Percentiles rank a stretch among this genome's conserved stretches.
Evolutionary conservation across 2,329 filamentous ascomycete species (phyloP).

Genomic region (Cladophialophora chaetospira): DNA sequence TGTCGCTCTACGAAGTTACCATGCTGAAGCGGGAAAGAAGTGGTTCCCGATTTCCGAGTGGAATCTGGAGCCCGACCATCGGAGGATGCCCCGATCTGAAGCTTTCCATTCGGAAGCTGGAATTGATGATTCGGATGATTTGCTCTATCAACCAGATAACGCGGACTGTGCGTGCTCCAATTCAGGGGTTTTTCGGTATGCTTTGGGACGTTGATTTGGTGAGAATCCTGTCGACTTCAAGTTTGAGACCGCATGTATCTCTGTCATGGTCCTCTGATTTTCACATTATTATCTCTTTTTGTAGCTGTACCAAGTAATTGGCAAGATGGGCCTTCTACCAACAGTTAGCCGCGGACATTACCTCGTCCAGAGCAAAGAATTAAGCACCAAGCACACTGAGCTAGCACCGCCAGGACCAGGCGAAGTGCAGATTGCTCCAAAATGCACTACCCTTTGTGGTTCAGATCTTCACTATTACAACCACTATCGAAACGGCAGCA

Average conservation of each 20-base stretch:
- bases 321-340: background rate
- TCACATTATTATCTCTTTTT: no score
- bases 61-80: background rate
- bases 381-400: background rate
- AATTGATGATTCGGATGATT: background rate
- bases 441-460: conserved; percentile 32
- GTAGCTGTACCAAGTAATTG: no score
- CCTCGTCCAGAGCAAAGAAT: background rate
- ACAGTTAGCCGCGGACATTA: background rate
- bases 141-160: no score
- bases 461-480: conserved; percentile 73
- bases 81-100: no score
- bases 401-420: background rate
- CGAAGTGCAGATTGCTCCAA: conserved; percentile 6
- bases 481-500: conserved; percentile 62
- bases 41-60: background rate
- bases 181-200: no score
- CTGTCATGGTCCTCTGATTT: no score
- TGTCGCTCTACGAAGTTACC: no score
- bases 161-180: no score
- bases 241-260: no score
- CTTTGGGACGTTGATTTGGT: no score
- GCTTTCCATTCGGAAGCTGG: no score
- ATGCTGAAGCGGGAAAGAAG: background rate
- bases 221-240: no score